These are phyloP conservation scores for Pleurozium schreberi DNA, from an alignment of 225 moss, liverwort and hornwort genomes.

Conservation along the genomic window DNA sequence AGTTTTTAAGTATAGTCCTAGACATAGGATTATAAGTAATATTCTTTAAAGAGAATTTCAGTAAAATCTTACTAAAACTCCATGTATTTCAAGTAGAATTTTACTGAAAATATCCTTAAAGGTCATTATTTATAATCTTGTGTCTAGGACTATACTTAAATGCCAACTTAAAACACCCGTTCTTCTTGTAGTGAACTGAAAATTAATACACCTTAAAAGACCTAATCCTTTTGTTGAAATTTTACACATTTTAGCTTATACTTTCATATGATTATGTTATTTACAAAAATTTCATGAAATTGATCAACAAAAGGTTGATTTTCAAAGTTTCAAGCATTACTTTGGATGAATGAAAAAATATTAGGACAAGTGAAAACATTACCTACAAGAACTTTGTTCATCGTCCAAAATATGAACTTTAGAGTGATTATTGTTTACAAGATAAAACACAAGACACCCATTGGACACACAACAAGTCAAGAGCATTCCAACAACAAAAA, in stretches of 20 bases:
- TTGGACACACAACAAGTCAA: no score
- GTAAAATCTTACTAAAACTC: no score
- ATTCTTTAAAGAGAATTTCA: no score
- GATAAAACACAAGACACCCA: background rate
- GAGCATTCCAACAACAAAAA: background rate
- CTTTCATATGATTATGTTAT: background rate
- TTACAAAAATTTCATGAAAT: background rate
- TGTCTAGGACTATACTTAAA: no score
- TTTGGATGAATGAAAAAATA: background rate
- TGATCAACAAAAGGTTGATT: accelerated
- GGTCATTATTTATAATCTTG: no score
- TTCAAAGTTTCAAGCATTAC: background rate
- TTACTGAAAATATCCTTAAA: no score
- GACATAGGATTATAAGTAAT: no score
- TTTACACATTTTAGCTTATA: background rate
- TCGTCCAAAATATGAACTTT: background rate
- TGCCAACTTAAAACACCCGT: no score
- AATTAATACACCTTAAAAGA: accelerated
- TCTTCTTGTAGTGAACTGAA: no score
- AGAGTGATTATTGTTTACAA: background rate
- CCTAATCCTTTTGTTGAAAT: background rate
- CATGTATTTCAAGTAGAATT: no score
- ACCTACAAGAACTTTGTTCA: background rate
- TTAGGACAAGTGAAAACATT: background rate
- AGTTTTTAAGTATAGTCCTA: no score